Conservation (phyloP, 805 yeast species). For the Metschnikowia corniflorae region DNA sequence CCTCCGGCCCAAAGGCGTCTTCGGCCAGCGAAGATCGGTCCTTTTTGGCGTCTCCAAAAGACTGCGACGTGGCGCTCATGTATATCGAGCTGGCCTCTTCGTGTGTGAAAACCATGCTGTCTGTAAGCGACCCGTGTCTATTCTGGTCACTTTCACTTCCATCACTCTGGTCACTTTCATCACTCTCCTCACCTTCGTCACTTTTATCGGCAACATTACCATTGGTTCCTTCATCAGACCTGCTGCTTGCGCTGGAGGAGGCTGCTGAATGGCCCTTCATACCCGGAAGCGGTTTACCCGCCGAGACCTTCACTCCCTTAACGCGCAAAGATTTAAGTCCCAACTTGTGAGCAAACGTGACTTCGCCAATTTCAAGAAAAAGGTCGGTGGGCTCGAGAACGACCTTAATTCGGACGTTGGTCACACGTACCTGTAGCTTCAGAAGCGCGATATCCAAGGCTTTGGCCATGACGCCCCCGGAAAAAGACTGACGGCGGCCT, state of each 20-base stretch:
- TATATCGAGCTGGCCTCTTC: conserved; percentile 69
- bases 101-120: conserved; percentile 63
- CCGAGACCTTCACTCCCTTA: conserved; percentile 37
- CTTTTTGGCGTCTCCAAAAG: conserved; percentile 22
- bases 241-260: background rate
- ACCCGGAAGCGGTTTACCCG: conserved; percentile 37
- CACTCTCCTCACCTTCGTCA: background rate
- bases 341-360: conserved; percentile 38
- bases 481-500: conserved; percentile 28
- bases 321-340: conserved; percentile 43
- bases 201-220: background rate
- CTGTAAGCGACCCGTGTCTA: conserved; percentile 45
- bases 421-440: conserved; percentile 50
- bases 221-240: background rate
- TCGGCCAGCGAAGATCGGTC: background rate
- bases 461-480: conserved; percentile 55
- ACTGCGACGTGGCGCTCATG: conserved; percentile 73
- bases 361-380: conserved; percentile 29
- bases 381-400: conserved; percentile 43
- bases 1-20: conserved; percentile 12
- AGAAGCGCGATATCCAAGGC: conserved; percentile 69
- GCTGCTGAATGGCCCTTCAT: background rate
- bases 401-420: conserved; percentile 45
- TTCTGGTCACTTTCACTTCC: conserved; percentile 22
- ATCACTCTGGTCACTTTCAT: background rate